These are phyloP conservation scores for Podosphaera xanthii DNA, from an alignment of 2,329 filamentous ascomycete species.

Conservation along the genomic window DNA sequence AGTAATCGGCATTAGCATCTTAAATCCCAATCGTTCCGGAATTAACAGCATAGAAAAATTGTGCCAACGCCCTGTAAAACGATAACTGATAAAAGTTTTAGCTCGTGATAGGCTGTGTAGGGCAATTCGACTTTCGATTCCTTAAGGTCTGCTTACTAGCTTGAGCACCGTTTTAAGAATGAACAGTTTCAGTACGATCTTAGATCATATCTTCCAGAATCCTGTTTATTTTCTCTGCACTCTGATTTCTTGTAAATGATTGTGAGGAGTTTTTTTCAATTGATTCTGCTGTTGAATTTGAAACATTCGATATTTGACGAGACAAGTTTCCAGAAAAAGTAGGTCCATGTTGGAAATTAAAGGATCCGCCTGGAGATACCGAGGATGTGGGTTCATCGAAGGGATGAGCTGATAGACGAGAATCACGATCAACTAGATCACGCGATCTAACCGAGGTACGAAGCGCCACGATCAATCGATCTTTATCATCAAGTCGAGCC, in stretches of 20 bases:
- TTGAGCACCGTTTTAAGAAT: slow-evolving; percentile 20
- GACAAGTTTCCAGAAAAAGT: slow-evolving; percentile 8
- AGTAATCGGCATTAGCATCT: too few relatives aligned
- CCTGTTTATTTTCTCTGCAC: slow-evolving; percentile 77
- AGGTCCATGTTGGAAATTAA: slow-evolving; percentile 14
- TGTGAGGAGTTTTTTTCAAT: slow-evolving; percentile 5
- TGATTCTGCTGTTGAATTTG: slow-evolving; percentile 3
- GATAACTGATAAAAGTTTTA: too few relatives aligned
- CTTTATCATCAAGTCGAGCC: slow-evolving; percentile 77
- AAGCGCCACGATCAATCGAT: slow-evolving; percentile 74
- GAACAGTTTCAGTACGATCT: slow-evolving; percentile 57
- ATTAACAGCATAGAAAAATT: too few relatives aligned
- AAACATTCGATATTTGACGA: slow-evolving; percentile 5
- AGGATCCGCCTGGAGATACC: slow-evolving; percentile 10
- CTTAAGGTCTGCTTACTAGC: too few relatives aligned
- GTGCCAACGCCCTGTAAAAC: too few relatives aligned
- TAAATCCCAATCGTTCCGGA: too few relatives aligned
- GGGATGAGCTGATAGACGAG: slow-evolving; percentile 2
- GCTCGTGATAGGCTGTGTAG: too few relatives aligned
- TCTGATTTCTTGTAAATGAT: slow-evolving; percentile 23
- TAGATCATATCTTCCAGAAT: slow-evolving; percentile 95
- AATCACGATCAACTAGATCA: slow-evolving; percentile 45
- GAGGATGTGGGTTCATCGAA: slow-evolving; percentile 2
- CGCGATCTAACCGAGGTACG: slow-evolving; percentile 68
- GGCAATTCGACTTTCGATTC: too few relatives aligned